Conservation (phyloP, 1,284 basidiomycete genomes). For the Ceratobasidium sp. region DNA sequence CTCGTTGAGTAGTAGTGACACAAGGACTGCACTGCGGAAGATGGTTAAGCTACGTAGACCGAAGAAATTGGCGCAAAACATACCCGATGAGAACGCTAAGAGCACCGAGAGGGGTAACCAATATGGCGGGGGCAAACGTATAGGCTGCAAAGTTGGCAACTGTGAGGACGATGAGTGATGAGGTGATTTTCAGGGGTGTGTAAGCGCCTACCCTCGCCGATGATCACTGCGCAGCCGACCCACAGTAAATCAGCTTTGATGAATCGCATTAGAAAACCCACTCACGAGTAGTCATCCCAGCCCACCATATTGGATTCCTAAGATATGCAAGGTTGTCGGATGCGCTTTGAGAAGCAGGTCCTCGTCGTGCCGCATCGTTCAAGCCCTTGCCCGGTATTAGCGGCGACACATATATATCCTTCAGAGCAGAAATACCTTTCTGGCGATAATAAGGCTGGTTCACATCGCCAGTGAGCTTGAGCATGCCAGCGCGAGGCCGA, state of each 20-base stretch:
- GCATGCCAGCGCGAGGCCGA: too few species aligned
- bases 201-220: conserved; percentile 82
- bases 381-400: conserved; percentile 71
- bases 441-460: too few species aligned
- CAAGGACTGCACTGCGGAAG: conserved; percentile 83
- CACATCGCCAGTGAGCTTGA: too few species aligned
- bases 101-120: conserved; percentile 96
- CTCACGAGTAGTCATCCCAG: conserved; percentile 93
- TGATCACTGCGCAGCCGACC: conserved; percentile 72
- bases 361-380: conserved; percentile 79
- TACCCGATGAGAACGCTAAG: conserved; percentile 97
- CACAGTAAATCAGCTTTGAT: conserved; percentile 42
- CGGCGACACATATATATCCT: neutral
- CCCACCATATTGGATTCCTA: conserved; percentile 98
- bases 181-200: neutral
- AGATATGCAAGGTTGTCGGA: conserved; percentile 90
- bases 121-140: conserved; percentile 96
- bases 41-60: conserved; percentile 5
- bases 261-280: conserved; percentile 53
- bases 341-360: conserved; percentile 55
- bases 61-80: conserved; percentile 52
- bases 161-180: conserved; percentile 56
- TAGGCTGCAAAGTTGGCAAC: conserved; percentile 99
- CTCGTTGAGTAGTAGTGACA: conserved; percentile 94
- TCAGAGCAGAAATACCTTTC: conserved; percentile 66